These are phyloP conservation scores for Lichina pygmaea DNA, from an alignment of 495 filamentous ascomycete genomes.

Conservation along the genomic window DNA sequence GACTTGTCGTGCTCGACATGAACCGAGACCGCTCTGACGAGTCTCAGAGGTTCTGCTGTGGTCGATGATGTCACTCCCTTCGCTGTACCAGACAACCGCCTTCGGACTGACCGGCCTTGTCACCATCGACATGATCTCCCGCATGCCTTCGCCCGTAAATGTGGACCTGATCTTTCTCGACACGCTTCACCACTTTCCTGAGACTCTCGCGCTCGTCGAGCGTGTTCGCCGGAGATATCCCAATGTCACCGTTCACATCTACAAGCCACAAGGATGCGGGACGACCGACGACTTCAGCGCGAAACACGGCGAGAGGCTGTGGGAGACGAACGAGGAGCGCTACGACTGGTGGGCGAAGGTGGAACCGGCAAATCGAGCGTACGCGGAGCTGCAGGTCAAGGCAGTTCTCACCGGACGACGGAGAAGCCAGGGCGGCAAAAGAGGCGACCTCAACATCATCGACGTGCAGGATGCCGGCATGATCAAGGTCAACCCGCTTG, in stretches of 20 bases:
- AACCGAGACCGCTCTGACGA: constrained; percentile 1
- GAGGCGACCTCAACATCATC: constrained; percentile 65
- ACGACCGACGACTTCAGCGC: constrained; percentile 50
- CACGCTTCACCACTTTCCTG: constrained; percentile 82
- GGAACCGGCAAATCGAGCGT: constrained; percentile 82
- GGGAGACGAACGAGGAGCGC: constrained; percentile 61
- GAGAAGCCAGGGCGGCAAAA: constrained; percentile 77
- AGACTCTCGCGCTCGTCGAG: constrained; percentile 65
- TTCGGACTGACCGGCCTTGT: constrained; percentile 86
- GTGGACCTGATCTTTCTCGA: constrained; percentile 92
- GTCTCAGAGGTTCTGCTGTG: constrained; percentile 63
- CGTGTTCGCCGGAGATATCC: constrained; percentile 52
- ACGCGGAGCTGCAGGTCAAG: constrained; percentile 63
- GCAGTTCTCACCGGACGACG: constrained; percentile 88
- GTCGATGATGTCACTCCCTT: constrained; percentile 72
- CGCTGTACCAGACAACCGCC: constrained; percentile 88
- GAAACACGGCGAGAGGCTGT: constrained; percentile 59
- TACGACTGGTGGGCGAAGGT: constrained; percentile 98
- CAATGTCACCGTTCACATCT: constrained; percentile 55
- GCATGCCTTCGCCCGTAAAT: constrained; percentile 39
- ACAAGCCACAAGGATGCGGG: constrained; percentile 50
- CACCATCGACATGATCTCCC: constrained; percentile 85
- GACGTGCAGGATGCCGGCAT: constrained; percentile 81
- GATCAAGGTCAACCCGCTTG: constrained; percentile 95
- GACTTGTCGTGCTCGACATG: constrained; percentile 5